These are phyloP conservation scores for Phytophthora pinifolia DNA, from an alignment of 352 stramenopile species.

Conservation along the genomic window DNA sequence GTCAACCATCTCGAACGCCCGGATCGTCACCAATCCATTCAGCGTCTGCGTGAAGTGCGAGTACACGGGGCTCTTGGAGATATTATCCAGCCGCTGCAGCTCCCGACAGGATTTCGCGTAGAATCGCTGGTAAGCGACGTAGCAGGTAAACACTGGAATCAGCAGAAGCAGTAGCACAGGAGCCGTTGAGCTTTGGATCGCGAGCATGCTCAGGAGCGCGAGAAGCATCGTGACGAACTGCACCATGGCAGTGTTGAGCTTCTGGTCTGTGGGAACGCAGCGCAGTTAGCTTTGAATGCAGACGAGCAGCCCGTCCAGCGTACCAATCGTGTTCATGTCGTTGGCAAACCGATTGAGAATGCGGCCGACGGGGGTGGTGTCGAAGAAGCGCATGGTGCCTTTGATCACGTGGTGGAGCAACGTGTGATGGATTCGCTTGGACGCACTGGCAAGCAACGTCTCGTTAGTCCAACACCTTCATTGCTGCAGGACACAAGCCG, in stretches of 20 bases:
- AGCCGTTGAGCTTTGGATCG: conserved; percentile 46
- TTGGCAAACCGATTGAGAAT: conserved; percentile 81
- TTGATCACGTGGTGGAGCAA: conserved; percentile 66
- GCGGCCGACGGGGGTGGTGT: conserved; percentile 73
- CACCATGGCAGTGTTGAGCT: conserved; percentile 48
- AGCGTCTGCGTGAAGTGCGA: conserved; percentile 91
- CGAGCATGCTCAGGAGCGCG: conserved; percentile 53
- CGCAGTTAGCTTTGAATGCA: conserved; percentile 8
- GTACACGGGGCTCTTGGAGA: conserved; percentile 89
- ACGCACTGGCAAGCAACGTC: conserved; percentile 39
- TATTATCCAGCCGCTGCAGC: conserved; percentile 61
- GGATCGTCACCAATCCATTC: conserved; percentile 68
- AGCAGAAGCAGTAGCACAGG: conserved; percentile 55
- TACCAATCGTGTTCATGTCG: conserved; percentile 69
- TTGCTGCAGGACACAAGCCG: too few relatives aligned
- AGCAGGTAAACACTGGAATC: conserved; percentile 64
- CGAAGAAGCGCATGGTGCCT: conserved; percentile 88
- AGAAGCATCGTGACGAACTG: conserved; percentile 51
- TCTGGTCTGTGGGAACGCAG: conserved; percentile 41
- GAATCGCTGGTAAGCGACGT: conserved; percentile 62
- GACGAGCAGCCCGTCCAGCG: not conserved
- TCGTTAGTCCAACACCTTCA: too few relatives aligned
- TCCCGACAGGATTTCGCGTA: conserved; percentile 73
- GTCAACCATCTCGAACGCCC: conserved; percentile 56
- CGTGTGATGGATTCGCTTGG: conserved; percentile 56